Evolutionary conservation across 352 stramenopile genomes (phyloP).

Genomic region (Pythium rishiriense): DNA sequence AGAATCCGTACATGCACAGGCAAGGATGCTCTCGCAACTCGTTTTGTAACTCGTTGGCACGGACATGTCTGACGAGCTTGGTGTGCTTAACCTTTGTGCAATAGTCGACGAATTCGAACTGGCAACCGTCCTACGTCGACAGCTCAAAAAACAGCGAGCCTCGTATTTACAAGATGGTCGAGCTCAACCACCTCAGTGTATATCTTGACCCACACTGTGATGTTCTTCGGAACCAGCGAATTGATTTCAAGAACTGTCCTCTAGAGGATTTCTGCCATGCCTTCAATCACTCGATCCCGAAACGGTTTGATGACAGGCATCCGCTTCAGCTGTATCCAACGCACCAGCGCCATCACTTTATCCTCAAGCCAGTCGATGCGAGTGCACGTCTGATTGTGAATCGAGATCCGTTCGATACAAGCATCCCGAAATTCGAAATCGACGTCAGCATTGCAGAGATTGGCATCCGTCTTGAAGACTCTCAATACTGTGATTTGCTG

Average conservation of each 20-base stretch:
- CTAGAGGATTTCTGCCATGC: conserved; percentile 75
- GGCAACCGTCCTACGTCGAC: conserved; percentile 85
- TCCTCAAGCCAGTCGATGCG: conserved; percentile 83
- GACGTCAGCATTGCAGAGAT: conserved; percentile 80
- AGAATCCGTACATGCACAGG: conserved; percentile 76
- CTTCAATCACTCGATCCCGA: conserved; percentile 80
- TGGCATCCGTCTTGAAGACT: conserved; percentile 81
- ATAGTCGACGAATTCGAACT: conserved; percentile 86
- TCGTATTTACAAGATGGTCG: conserved; percentile 89
- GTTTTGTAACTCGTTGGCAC: neutral
- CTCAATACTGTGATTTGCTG: conserved; percentile 85
- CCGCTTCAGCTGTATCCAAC: conserved; percentile 75
- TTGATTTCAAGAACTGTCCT: conserved; percentile 73
- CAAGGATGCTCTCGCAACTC: conserved; percentile 8
- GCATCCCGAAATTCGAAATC: conserved; percentile 79
- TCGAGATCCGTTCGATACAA: conserved; percentile 72
- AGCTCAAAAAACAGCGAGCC: conserved; percentile 74
- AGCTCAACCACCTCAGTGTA: conserved; percentile 86
- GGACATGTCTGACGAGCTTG: conserved; percentile 3
- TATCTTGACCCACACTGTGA: conserved; percentile 85
- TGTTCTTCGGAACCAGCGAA: conserved; percentile 46
- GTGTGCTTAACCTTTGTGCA: neutral
- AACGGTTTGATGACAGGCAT: conserved; percentile 74
- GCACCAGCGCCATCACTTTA: conserved; percentile 79
- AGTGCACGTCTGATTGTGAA: conserved; percentile 83